Evolutionary conservation across 768 basidiomycete genomes (phyloP).

Genomic region (Phylloporus scabripes): DNA sequence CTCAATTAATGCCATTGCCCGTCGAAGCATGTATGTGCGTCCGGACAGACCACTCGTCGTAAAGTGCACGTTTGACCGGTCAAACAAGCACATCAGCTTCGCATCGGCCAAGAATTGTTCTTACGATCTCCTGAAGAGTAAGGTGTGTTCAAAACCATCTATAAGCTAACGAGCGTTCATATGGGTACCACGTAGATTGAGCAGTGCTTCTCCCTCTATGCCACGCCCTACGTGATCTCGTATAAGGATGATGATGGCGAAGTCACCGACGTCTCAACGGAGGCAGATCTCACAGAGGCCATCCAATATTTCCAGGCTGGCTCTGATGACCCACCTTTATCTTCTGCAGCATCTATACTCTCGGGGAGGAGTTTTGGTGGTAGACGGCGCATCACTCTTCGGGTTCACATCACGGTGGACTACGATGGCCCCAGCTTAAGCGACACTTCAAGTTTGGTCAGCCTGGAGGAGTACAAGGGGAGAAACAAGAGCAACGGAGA

Average conservation of each 20-base stretch:
- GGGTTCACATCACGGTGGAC: conserved; percentile 73
- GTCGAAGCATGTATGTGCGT: conserved; percentile 34
- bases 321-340: conserved; percentile 61
- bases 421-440: conserved; percentile 90
- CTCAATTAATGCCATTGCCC: conserved; percentile 1
- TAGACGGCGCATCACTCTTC: conserved; percentile 72
- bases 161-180: neutral
- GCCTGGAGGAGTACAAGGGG: conserved; percentile 65
- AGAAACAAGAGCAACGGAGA: conserved; percentile 52
- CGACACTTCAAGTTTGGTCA: conserved; percentile 78
- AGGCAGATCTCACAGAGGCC: conserved; percentile 78
- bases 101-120: conserved; percentile 73
- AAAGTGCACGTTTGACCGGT: conserved; percentile 75
- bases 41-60: conserved; percentile 78
- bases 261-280: conserved; percentile 58
- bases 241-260: conserved; percentile 92
- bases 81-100: conserved; percentile 74
- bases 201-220: conserved; percentile 73
- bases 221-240: conserved; percentile 63
- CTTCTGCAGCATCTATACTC: conserved; percentile 69
- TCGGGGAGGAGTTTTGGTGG: conserved; percentile 59
- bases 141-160: conserved; percentile 43
- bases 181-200: conserved; percentile 53
- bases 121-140: conserved; percentile 64
- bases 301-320: conserved; percentile 82